These are phyloP conservation scores for Tylopilus plumbeoviolaceoides DNA, from an alignment of 768 basidiomycete genomes.

Conservation along the genomic window DNA sequence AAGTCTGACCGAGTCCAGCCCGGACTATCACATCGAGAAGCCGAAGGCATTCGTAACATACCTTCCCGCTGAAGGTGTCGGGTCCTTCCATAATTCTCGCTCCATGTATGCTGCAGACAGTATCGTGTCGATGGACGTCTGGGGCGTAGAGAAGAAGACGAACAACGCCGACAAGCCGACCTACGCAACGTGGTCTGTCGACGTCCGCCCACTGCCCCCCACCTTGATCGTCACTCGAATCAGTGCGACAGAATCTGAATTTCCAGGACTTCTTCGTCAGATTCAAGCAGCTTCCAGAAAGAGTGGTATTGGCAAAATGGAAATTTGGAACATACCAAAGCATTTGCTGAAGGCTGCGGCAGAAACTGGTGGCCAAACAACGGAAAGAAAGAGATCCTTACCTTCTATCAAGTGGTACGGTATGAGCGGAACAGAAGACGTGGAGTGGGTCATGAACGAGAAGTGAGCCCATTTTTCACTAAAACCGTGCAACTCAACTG, in stretches of 20 bases:
- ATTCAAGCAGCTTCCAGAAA: constrained; percentile 35
- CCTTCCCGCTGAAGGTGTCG: constrained; percentile 47
- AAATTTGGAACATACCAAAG: constrained; percentile 39
- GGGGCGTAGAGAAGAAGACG: constrained; percentile 17
- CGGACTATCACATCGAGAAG: constrained; percentile 6
- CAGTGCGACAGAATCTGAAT: constrained; percentile 27
- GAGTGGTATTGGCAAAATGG: constrained; percentile 36
- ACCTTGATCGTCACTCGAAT: constrained; percentile 46
- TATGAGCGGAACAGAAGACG: constrained; percentile 24
- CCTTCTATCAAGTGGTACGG: constrained; percentile 51
- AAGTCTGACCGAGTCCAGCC: constrained; percentile 3
- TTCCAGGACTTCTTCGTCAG: constrained; percentile 33
- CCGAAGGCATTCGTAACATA: constrained; percentile 32
- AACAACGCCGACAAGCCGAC: constrained; percentile 2
- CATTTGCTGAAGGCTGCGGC: constrained; percentile 28
- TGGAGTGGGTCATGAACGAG: constrained; percentile 49
- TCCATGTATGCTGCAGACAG: constrained; percentile 19
- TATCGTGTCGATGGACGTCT: constrained; percentile 14
- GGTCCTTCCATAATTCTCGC: constrained; percentile 39
- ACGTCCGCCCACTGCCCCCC: constrained; percentile 27
- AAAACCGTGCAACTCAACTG: not conserved
- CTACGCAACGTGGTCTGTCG: constrained; percentile 46
- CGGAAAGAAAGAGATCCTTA: constrained; percentile 37
- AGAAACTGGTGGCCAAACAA: constrained; percentile 29
- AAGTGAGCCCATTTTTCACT: constrained; percentile 29